phyloP scores from a whole-genome alignment of 169 alveolate species.

The Eimeria falciformis region DNA sequence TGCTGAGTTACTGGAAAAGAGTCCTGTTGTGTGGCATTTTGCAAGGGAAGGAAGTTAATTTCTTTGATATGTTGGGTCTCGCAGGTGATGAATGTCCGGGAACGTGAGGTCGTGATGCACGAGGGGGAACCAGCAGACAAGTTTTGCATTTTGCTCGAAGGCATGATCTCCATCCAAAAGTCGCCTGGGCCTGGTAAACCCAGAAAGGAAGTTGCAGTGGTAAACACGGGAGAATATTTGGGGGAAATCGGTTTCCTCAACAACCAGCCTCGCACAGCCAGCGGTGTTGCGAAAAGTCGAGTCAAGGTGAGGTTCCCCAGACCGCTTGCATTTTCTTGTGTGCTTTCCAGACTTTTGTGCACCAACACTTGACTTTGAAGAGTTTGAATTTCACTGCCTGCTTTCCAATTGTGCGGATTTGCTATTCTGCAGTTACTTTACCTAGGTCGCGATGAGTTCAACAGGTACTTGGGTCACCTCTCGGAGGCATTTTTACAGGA shows the following conservation, averaged over 20 bases:
- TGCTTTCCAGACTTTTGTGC: no score
- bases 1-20: no score
- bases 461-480: constrained; percentile 57
- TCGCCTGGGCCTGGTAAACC: constrained; percentile 80
- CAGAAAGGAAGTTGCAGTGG: constrained; percentile 75
- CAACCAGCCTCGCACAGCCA: constrained; percentile 81
- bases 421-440: constrained; percentile 49
- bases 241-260: constrained; percentile 85
- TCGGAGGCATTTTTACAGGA: constrained; percentile 68
- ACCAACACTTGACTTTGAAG: background rate
- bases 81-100: constrained; percentile 69
- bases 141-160: constrained; percentile 83
- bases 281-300: constrained; percentile 83
- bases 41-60: background rate
- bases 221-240: constrained; percentile 82
- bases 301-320: constrained; percentile 80
- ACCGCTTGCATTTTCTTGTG: background rate
- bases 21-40: background rate
- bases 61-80: background rate
- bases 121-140: constrained; percentile 86
- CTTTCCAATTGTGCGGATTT: background rate
- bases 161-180: constrained; percentile 84
- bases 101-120: constrained; percentile 80
- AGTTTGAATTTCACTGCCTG: background rate
- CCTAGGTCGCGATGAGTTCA: constrained; percentile 69